Evolutionary conservation across 306 rosid species (phyloP), one percentile per base, ranked within the genome.

Genomic region (Cicer cuneatum): DNA sequence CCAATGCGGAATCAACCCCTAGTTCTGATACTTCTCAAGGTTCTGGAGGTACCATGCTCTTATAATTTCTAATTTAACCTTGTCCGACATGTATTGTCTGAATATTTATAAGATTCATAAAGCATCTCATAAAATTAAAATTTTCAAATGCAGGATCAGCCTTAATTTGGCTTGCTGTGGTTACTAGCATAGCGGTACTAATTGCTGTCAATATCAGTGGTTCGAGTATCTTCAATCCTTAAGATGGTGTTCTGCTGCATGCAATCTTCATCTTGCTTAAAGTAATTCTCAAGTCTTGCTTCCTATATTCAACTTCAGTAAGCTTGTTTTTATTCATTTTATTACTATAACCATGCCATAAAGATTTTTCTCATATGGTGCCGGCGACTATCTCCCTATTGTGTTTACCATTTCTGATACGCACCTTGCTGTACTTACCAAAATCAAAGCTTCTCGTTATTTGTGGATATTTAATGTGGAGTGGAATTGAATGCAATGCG

Each of bases 181-280:
- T 92, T 62, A 84, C 98, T 3, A 41, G 96, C 83, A 57, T 87
- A 60, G 87, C 93, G 0, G 72, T 89, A 61, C 82, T 95, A 65
- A 90, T 90, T 83, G 87, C 99, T 51, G 6, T 86, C 82, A 89
- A 85, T 69, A 81, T 92, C 39, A 93, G 96, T 19, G 92, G 98
- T 73, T 90, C 98, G 52, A 85, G 83, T 82, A 69, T 95, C 79
- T 95, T 95, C 92, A 95, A 94, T 83, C 99, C 97, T 66, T 94
- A 80, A 90, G 61, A 61, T 51, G 71, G 71, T 21, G 2, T 65
- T 7, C 14, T 60, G 53, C 41, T 80, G 82, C 80, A 53, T 52
- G 77, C 72, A 70, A 80, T 82, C 57, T 69, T 54, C 52, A 29
- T 71, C 77, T 74, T 61, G 19, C 59, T 81, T 74, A 61, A 80